Base-by-base conservation (phyloP, 2,329 filamentous ascomycete species). In the Dryadomyces sulphureus region DNA sequence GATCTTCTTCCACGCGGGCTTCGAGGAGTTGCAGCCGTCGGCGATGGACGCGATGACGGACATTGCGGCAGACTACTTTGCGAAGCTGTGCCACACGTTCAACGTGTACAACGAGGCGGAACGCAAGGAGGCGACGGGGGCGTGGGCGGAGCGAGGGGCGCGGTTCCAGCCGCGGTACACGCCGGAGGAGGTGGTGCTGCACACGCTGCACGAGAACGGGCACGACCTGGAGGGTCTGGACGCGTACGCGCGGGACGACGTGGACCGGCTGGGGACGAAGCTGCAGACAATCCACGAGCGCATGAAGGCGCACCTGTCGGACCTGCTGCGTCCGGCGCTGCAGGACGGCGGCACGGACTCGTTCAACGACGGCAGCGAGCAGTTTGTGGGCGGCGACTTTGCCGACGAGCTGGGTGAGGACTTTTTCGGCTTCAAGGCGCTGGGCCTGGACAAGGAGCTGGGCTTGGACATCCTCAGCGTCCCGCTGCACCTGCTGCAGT, bases 391-490 rank as follows among this genome's bases (percentile, higher is more conserved):
- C 40, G 92, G 92, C 50, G 92, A 98, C 62, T 98, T 98, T 60
- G 92, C 92, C 1, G 92, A 95, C 60, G 92, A 98, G 55, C 83
- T 98, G 12, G 90, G 89, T 50, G 92, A 98, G 67, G 92, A 98
- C 65, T 98, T 95, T 74, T 98, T 98, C 58, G 92, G 92, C 24
- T 96, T 98, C 75, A 89, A 88, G 59, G 89, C 94, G 49, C 76
- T 98, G 40, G 92, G 92, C 38, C 73, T 98, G 48, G 88, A 94
- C 57, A 82, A 80, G 55, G 92, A 98, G 60, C 83, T 96, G 59
- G 89, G 89, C 17, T 72, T 92, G 50, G 81, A 90, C 27, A 84
- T 84, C 54, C 76, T 96, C 50, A 89, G 85, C 45, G 92, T 98
- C 32, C 92, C 93, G 21, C 72, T 98, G 48, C 92, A 98, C 65